These are phyloP conservation scores for Coemansia sp. DNA, from an alignment of 192 early-diverging fungal species.

Conservation along the genomic window DNA sequence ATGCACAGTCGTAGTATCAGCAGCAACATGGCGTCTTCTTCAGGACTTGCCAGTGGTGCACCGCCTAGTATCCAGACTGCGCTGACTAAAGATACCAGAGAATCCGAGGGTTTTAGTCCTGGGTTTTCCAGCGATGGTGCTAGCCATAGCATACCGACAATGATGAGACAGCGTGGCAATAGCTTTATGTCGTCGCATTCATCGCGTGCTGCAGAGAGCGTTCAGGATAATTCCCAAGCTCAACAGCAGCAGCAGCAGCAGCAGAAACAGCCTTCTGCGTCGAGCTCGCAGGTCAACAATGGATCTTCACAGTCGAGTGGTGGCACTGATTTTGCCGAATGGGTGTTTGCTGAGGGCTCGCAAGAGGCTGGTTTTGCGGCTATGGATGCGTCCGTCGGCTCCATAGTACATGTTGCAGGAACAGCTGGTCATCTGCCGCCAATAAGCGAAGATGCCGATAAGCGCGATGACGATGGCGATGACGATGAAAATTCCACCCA, in stretches of 20 bases:
- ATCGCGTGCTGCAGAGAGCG: not conserved
- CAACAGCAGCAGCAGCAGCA: constrained; percentile 1
- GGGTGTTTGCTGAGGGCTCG: constrained; percentile 40
- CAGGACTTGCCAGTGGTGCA: not conserved
- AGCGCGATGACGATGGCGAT: constrained; percentile 5
- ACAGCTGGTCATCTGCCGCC: constrained; percentile 13
- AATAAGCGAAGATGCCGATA: constrained; percentile 13
- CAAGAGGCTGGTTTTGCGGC: constrained; percentile 7
- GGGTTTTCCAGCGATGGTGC: not conserved
- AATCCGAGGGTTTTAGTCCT: constrained; percentile 13
- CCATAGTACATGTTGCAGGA: constrained; percentile 28
- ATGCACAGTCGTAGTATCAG: constrained; percentile 28
- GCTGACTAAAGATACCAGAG: constrained; percentile 13
- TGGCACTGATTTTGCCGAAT: constrained; percentile 36
- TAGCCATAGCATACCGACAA: not conserved
- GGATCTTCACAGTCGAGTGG: not conserved
- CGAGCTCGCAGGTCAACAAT: constrained; percentile 1
- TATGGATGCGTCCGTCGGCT: constrained; percentile 21
- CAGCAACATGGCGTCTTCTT: constrained; percentile 16
- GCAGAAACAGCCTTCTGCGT: constrained; percentile 1
- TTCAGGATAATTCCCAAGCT: not conserved
- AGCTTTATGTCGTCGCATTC: constrained; percentile 25
- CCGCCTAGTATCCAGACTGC: constrained; percentile 27
- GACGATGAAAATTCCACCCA: no score
- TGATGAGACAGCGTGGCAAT: constrained; percentile 5